Evolutionary conservation across 176 grass and related monocot genomes (phyloP).

Genomic region (Avena eriantha): DNA sequence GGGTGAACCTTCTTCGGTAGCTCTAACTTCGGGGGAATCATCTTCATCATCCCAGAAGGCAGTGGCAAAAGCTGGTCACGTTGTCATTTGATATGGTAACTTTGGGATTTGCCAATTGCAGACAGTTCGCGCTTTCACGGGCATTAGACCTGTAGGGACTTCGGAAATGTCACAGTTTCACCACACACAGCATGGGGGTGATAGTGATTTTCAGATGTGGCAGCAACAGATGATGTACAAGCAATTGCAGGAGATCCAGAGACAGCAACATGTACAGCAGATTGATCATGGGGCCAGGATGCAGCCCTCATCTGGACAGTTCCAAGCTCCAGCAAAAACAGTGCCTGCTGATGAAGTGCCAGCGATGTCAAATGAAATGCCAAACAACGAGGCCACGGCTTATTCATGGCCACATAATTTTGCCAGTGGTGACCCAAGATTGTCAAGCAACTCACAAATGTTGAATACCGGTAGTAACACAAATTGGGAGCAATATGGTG

Average conservation of each 20-base stretch:
- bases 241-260: constrained; percentile 84
- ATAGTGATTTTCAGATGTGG: constrained; percentile 80
- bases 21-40: constrained; percentile 31
- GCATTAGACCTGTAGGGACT: constrained; percentile 43
- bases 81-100: constrained; percentile 54
- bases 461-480: constrained; percentile 60
- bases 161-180: constrained; percentile 76
- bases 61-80: constrained; percentile 10
- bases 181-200: constrained; percentile 52
- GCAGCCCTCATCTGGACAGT: constrained; percentile 56
- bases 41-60: constrained; percentile 26
- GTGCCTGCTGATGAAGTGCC: constrained; percentile 53
- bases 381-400: constrained; percentile 54
- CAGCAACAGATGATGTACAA: constrained; percentile 91
- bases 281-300: constrained; percentile 66
- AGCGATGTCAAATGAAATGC: constrained; percentile 73
- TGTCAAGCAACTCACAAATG: constrained; percentile 65
- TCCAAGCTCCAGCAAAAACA: constrained; percentile 60
- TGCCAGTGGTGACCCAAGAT: constrained; percentile 51
- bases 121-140: constrained; percentile 38
- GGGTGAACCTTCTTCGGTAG: constrained; percentile 37
- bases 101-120: constrained; percentile 43
- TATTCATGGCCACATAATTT: constrained; percentile 72
- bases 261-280: constrained; percentile 83
- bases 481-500: constrained; percentile 70